phyloP scores from a whole-genome alignment of 1,284 basidiomycete genomes.

The Pascua guehoae region DNA sequence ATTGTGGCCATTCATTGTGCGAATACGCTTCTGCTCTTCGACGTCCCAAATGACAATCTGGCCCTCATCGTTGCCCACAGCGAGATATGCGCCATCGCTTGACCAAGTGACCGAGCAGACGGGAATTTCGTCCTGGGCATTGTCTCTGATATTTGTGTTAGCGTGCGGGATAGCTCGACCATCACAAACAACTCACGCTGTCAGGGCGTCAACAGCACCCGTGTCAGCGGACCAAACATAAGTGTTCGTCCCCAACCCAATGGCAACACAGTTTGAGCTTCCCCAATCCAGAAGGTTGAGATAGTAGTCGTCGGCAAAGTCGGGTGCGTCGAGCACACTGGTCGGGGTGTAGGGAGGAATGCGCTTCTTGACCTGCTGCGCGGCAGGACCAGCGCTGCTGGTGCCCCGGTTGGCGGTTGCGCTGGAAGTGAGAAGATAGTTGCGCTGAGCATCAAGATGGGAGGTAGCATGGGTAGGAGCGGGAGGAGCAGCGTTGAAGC shows the following conservation, averaged over 20 bases:
- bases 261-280: slow-evolving; percentile 76
- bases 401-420: slow-evolving; percentile 28
- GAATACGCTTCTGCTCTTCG: slow-evolving; percentile 70
- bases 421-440: slow-evolving; percentile 38
- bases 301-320: slow-evolving; percentile 95
- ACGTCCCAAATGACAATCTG: slow-evolving; percentile 96
- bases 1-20: slow-evolving; percentile 78
- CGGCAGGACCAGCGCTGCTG: slow-evolving; percentile 16
- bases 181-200: slow-evolving; percentile 43
- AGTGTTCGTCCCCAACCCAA: slow-evolving; percentile 74
- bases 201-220: slow-evolving; percentile 71
- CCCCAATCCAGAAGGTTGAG: slow-evolving; percentile 92
- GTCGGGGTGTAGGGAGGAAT: slow-evolving; percentile 65
- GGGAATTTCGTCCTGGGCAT: slow-evolving; percentile 55
- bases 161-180: neutral
- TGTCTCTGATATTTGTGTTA: neutral
- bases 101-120: slow-evolving; percentile 81
- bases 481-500: slow-evolving; percentile 45
- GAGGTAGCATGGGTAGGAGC: slow-evolving; percentile 41
- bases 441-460: slow-evolving; percentile 43
- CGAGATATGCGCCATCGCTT: slow-evolving; percentile 80
- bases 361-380: slow-evolving; percentile 28
- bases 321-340: slow-evolving; percentile 89
- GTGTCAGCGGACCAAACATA: slow-evolving; percentile 94
- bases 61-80: slow-evolving; percentile 74